Conservation (phyloP, 2,329 filamentous ascomycete genomes). For the Endocalyx cinctus region DNA sequence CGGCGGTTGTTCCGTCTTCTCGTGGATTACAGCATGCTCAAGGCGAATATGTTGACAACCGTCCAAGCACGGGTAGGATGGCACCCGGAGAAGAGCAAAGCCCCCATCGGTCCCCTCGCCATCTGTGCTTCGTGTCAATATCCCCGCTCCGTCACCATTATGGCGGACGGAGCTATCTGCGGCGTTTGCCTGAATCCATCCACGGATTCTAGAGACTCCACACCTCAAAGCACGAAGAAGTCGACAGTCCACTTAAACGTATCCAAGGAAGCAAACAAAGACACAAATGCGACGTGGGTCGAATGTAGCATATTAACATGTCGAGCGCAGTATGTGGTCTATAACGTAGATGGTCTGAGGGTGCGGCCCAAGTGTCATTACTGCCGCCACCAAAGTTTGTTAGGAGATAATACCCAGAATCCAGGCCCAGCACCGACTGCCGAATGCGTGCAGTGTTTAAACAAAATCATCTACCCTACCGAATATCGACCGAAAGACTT, state of each 20-base stretch:
- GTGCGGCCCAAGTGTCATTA: constrained; percentile 45
- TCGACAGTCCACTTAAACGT: constrained; percentile 23
- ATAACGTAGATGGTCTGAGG: constrained; percentile 34
- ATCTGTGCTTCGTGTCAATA: constrained; percentile 37
- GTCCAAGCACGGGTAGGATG: constrained; percentile 40
- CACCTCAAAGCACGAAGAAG: constrained; percentile 23
- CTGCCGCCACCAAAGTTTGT: constrained; percentile 31
- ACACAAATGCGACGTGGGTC: constrained; percentile 37
- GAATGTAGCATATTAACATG: constrained; percentile 40
- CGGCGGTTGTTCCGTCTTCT: constrained; percentile 38
- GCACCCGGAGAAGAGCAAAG: constrained; percentile 39
- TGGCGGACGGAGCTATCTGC: constrained; percentile 37
- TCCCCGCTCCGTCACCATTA: constrained; percentile 46
- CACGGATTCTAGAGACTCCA: constrained; percentile 12
- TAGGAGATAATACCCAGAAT: constrained; percentile 3
- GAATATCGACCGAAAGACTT: constrained; percentile 36
- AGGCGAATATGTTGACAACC: constrained; percentile 40
- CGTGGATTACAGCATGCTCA: constrained; percentile 42
- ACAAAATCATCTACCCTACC: constrained; percentile 41
- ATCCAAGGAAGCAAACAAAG: constrained; percentile 23
- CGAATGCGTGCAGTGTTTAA: constrained; percentile 40
- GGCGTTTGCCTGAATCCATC: constrained; percentile 30
- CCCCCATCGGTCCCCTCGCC: constrained; percentile 37
- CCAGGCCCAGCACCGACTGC: constrained; percentile 32
- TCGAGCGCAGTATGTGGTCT: constrained; percentile 47